Evolutionary conservation across 495 filamentous ascomycete genomes (phyloP).

Genomic region (Hypoxylon perforatum): DNA sequence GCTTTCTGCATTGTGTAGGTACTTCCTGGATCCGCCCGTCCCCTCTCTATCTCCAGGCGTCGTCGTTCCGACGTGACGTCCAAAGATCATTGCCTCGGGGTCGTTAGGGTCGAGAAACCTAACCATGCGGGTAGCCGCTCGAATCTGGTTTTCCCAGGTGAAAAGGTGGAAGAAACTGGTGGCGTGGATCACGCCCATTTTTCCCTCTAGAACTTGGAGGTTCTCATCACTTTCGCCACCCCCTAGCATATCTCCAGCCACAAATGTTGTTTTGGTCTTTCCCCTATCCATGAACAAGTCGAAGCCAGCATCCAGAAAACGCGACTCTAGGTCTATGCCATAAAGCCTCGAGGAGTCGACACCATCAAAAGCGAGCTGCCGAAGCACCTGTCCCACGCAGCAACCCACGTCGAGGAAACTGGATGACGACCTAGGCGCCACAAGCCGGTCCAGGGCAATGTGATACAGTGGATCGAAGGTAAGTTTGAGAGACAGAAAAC

Average conservation of each 20-base stretch:
- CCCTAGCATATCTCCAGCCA: slow-evolving; percentile 48
- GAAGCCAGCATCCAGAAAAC: slow-evolving; percentile 58
- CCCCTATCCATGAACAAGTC: slow-evolving; percentile 51
- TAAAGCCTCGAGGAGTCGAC: slow-evolving; percentile 51
- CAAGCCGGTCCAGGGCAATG: slow-evolving; percentile 54
- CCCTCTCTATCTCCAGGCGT: slow-evolving; percentile 37
- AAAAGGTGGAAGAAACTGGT: slow-evolving; percentile 60
- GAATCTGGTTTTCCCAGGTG: slow-evolving; percentile 52
- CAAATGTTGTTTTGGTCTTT: slow-evolving; percentile 40
- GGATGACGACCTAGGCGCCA: slow-evolving; percentile 45
- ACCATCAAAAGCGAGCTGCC: slow-evolving; percentile 56
- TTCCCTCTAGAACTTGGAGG: slow-evolving; percentile 42
- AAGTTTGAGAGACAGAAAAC: slow-evolving; percentile 61
- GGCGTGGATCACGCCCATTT: slow-evolving; percentile 54
- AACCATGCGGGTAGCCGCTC: slow-evolving; percentile 48
- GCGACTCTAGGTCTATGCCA: slow-evolving; percentile 54
- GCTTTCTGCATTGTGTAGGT: slow-evolving; percentile 55
- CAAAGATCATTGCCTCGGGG: slow-evolving; percentile 52
- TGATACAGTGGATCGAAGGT: slow-evolving; percentile 46
- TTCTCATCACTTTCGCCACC: slow-evolving; percentile 24
- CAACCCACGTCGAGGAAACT: slow-evolving; percentile 60
- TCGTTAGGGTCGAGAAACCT: slow-evolving; percentile 48
- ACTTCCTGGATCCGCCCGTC: slow-evolving; percentile 44
- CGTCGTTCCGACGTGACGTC: slow-evolving; percentile 55
- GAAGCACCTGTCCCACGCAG: slow-evolving; percentile 61